Conservation (phyloP, 2,329 filamentous ascomycete genomes). For the Diaporthe amygdali region DNA sequence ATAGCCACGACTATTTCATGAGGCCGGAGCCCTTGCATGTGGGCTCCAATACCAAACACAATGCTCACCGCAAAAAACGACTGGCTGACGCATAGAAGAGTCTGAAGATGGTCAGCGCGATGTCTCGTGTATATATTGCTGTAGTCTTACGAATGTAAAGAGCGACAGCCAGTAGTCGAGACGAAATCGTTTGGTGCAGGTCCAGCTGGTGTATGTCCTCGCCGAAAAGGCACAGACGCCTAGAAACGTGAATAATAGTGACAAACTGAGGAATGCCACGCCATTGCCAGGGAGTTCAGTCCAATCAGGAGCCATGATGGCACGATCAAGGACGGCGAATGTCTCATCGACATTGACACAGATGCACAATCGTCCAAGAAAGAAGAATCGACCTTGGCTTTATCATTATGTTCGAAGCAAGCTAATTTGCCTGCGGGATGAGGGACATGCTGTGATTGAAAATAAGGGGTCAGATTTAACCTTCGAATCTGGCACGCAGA, state of each 20-base stretch:
- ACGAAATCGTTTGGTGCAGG: background rate
- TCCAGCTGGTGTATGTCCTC: background rate
- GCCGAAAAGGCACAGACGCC: background rate
- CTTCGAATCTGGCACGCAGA: background rate
- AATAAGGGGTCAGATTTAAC: background rate
- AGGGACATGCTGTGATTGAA: background rate
- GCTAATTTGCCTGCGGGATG: background rate
- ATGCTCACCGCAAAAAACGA: background rate
- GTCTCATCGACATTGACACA: background rate
- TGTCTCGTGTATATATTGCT: background rate
- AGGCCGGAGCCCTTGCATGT: background rate
- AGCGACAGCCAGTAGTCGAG: conserved; percentile 11
- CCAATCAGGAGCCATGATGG: background rate
- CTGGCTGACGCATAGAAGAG: background rate
- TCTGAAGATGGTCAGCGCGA: background rate
- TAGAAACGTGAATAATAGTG: background rate
- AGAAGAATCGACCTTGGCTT: background rate
- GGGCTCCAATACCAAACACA: conserved; percentile 1
- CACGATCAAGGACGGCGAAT: background rate
- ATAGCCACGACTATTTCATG: background rate
- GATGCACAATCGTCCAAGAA: no score
- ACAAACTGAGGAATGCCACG: background rate
- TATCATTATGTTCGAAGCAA: background rate
- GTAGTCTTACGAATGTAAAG: background rate
- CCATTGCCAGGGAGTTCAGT: background rate